A percentile compares a stretch with the other conserved stretches of the same genome.
phyloP scores from a whole-genome alignment of 2,329 filamentous ascomycete species.

The Diaporthe aspalathi region DNA sequence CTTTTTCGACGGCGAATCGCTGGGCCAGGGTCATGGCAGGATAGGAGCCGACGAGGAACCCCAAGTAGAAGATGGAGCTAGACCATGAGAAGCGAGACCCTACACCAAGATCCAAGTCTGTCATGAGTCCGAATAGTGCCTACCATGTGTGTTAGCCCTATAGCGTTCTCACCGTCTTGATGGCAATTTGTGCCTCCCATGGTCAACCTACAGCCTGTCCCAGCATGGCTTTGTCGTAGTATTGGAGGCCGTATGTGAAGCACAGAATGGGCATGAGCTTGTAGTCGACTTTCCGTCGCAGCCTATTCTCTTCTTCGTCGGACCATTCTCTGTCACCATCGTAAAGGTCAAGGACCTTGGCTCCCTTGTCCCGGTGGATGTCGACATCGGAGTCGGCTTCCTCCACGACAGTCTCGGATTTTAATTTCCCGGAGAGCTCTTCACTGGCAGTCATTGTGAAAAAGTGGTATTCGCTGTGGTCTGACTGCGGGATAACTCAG shows the following conservation, averaged over 20 bases:
- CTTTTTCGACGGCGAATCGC: slow-evolving; percentile 57
- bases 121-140: slow-evolving; percentile 55
- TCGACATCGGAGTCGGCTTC: neutral
- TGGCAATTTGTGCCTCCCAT: neutral
- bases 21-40: slow-evolving; percentile 56
- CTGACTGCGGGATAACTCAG: neutral
- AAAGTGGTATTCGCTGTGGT: neutral
- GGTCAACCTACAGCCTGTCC: slow-evolving; percentile 58
- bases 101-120: slow-evolving; percentile 52
- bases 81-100: slow-evolving; percentile 58
- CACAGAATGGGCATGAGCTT: slow-evolving; percentile 59
- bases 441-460: neutral
- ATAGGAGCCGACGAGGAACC: slow-evolving; percentile 60
- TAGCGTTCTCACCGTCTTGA: neutral
- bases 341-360: slow-evolving; percentile 54
- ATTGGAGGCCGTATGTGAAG: slow-evolving; percentile 58
- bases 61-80: slow-evolving; percentile 60
- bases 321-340: slow-evolving; percentile 56
- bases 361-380: slow-evolving; percentile 21
- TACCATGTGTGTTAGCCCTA: slow-evolving; percentile 34
- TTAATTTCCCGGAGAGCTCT: neutral
- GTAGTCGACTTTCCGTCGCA: slow-evolving; percentile 56
- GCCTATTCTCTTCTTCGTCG: slow-evolving; percentile 53
- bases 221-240: slow-evolving; percentile 65
- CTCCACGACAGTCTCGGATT: neutral